Base-by-base conservation (phyloP, 2,329 filamentous ascomycete species). In the Lecanicillium sp. region DNA sequence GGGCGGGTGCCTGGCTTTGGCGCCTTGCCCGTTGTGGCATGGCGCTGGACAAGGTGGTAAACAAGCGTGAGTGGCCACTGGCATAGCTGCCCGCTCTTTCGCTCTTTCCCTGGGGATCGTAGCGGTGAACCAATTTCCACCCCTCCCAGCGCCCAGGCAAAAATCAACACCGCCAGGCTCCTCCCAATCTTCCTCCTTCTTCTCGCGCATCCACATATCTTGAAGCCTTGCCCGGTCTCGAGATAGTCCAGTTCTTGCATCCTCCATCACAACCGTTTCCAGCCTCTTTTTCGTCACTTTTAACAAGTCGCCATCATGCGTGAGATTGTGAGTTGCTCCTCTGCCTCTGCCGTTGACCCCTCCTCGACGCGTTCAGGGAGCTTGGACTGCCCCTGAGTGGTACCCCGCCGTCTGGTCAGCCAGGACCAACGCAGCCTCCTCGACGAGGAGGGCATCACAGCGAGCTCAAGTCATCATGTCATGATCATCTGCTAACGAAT, bases 311-410 rank as follows among this genome's bases (percentile, higher is more conserved):
- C 63, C 69, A 81, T 68, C 59, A 84, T 84, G 80, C 80, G 80
- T 76, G 80, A 84, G 71, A 84, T 84, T 71, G 81, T 84, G 72
- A 70, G 79, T 81, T 36, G 40, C 43, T 43, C 44, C 51, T 51
- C 50, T 48, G 42, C 44, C 41, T 26, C 42, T 40, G 39, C 38
- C 44, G 19, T 23, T 46, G 44, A 48, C 46, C 51, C 51, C 55
- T 50, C 52, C 58, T 55, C 57, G 59, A 68, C 69, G 71, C 71
- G 68, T 73, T 56, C 62, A 62, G 55, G 50, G 55, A 48, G 30
- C 44, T 46, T 38, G 24, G 4, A 30, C 19, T 26, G 48, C 48
- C 48, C 48, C 48, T 49, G 48, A 49, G 36, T 35, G 24, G 29
- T 44, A 45, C 48, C 48, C 48, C 41, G 35, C 41, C 41, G 35